Evolutionary conservation across 768 basidiomycete species (phyloP), one percentile per base, ranked within the genome.

Genomic region (Saitozyma sp.): DNA sequence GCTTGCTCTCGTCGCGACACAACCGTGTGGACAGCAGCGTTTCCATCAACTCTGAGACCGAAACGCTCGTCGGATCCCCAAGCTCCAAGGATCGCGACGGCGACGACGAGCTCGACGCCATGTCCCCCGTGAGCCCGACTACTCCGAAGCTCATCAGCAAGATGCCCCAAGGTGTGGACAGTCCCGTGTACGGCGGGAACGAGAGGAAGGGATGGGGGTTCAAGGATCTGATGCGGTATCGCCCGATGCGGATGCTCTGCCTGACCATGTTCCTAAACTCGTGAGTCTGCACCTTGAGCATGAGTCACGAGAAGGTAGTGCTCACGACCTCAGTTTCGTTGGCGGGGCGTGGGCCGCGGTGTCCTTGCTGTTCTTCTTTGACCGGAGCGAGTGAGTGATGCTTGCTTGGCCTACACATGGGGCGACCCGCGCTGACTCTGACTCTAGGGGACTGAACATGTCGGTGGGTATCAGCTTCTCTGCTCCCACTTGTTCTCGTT

Each of bases 341-440:
- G 62, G 64, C 38, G 71, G 74, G 9, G 76, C 71, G 9, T 77
- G 76, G 76, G 63, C 41, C 13, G 78, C 78, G 6, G 76, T 71
- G 6, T 73, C 73, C 1, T 48, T 79, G 9, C 53, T 79, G 39
- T 79, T 76, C 64, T 76, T 77, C 67, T 79, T 75, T 52, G 76
- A 76, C 38, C 40, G 54, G n/a, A 71, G 72, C 17, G 73, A 73
- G 76, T 77, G 61, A 71, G 75, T 63, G 14, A 48, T 11, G 17
- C n/a, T n/a, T n/a, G n/a, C n/a, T n/a, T n/a, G n/a, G n/a, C 38
- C 9, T 6, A 19, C 17, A 7, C 40, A 51, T 20, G 20, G 29
- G 29, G 40, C 8, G 19, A 45, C 40, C 13, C 40, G 17, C 41
- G 54, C 63, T 59, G 20, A 67, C 41, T 9, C n/a, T 58, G 2